Evolutionary conservation across 306 rosid species (phyloP).

Genomic region (Glycine soja): DNA sequence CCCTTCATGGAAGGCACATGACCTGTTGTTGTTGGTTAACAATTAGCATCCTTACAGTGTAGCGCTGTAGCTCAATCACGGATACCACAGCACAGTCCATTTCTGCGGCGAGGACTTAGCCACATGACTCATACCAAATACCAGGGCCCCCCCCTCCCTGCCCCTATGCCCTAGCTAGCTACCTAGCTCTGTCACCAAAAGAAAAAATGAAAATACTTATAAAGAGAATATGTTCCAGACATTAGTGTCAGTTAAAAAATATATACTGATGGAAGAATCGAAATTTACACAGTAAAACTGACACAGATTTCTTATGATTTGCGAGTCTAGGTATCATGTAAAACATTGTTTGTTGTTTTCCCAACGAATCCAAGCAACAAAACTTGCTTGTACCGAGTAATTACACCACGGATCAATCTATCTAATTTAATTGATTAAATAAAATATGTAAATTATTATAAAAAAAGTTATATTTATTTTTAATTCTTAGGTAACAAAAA

Average conservation of each 20-base stretch:
- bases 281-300: slow-evolving; percentile 38
- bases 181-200: background rate
- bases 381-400: background rate
- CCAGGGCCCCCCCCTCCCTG: slow-evolving; percentile 31
- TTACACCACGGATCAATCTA: too few species aligned
- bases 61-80: slow-evolving; percentile 31
- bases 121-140: slow-evolving; percentile 39
- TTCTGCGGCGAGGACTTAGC: slow-evolving; percentile 46
- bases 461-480: too few species aligned
- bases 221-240: slow-evolving; percentile 3
- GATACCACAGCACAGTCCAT: slow-evolving; percentile 49
- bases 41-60: slow-evolving; percentile 44
- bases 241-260: slow-evolving; percentile 49
- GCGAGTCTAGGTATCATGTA: slow-evolving; percentile 48
- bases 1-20: slow-evolving; percentile 60
- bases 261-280: slow-evolving; percentile 35
- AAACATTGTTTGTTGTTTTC: slow-evolving; percentile 27
- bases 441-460: too few species aligned
- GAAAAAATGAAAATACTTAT: background rate
- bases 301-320: slow-evolving; percentile 43
- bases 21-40: slow-evolving; percentile 60
- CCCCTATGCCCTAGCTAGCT: too few species aligned
- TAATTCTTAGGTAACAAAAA: background rate
- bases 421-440: too few species aligned
- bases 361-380: background rate